Evolutionary conservation across 495 filamentous ascomycete genomes (phyloP).

Genomic region (Annulohypoxylon nitens): DNA sequence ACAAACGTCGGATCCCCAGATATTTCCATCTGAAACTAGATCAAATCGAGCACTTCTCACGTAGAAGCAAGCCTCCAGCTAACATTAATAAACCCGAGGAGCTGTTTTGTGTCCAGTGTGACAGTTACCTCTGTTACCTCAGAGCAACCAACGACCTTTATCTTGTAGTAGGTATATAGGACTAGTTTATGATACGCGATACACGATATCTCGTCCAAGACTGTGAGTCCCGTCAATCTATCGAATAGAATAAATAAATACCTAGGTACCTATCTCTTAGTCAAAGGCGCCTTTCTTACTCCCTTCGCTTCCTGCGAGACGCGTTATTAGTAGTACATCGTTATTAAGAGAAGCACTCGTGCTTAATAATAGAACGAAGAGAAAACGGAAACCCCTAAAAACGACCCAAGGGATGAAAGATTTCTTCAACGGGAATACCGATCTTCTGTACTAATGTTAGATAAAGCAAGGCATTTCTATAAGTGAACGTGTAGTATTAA

Average conservation of each 20-base stretch:
- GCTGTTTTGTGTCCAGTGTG: slow-evolving; percentile 24
- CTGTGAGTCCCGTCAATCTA: background rate
- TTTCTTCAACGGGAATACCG: slow-evolving; percentile 25
- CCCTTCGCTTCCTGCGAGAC: slow-evolving; percentile 12
- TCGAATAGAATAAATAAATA: background rate
- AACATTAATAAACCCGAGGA: slow-evolving; percentile 22
- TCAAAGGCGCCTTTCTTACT: background rate
- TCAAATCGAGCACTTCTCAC: background rate
- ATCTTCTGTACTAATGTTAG: slow-evolving; percentile 8
- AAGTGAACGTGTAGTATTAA: background rate
- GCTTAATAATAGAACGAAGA: no score
- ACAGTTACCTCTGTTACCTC: background rate
- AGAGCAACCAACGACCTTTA: slow-evolving; percentile 8
- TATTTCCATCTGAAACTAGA: background rate
- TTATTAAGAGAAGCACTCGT: background rate
- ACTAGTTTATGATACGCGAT: background rate
- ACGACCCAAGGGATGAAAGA: background rate
- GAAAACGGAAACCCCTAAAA: background rate
- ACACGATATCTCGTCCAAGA: background rate
- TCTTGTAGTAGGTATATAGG: background rate
- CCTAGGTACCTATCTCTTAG: background rate
- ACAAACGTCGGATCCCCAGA: background rate
- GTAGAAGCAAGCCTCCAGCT: background rate
- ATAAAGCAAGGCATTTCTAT: slow-evolving; percentile 9
- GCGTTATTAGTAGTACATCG: slow-evolving; percentile 15